phyloP scores from a whole-genome alignment of 2,329 filamentous ascomycete genomes.

The Stemphylium lycopersici region DNA sequence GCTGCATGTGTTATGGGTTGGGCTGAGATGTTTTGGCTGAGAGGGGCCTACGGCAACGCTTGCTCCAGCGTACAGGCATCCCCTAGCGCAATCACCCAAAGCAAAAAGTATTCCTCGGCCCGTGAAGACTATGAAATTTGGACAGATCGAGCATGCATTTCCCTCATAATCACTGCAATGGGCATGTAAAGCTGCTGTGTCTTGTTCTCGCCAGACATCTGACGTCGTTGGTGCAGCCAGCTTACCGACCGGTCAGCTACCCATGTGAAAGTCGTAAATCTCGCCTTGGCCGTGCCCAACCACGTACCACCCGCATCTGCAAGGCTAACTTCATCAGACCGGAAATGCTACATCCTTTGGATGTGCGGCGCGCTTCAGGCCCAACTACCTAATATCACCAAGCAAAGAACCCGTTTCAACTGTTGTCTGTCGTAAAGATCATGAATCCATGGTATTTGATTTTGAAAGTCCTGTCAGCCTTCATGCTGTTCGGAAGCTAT shows the following conservation, averaged over 20 bases:
- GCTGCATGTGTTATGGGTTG: slow-evolving; percentile 26
- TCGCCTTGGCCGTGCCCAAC: slow-evolving; percentile 1
- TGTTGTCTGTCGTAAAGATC: slow-evolving; percentile 27
- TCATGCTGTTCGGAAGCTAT: slow-evolving; percentile 35
- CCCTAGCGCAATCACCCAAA: slow-evolving; percentile 5
- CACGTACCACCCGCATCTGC: slow-evolving; percentile 1
- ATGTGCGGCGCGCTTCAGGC: not conserved
- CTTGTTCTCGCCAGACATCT: slow-evolving; percentile 4
- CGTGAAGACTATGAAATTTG: not conserved
- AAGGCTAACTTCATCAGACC: not conserved
- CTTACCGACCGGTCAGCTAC: slow-evolving; percentile 18
- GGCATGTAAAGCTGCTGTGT: not conserved
- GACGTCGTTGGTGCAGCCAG: slow-evolving; percentile 19
- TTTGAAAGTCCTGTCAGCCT: slow-evolving; percentile 35
- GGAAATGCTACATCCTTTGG: not conserved
- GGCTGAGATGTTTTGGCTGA: slow-evolving; percentile 25
- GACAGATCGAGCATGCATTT: not conserved
- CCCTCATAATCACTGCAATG: not conserved
- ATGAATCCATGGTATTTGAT: slow-evolving; percentile 44
- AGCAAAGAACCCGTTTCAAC: not conserved
- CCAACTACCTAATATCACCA: not conserved
- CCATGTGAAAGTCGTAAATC: slow-evolving; percentile 11
- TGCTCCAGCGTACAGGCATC: slow-evolving; percentile 12
- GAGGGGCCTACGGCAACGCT: slow-evolving; percentile 22
- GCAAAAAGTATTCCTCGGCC: not conserved